Percentiles rank a stretch among this genome's conserved stretches.
Evolutionary conservation across 23 red algal species (phyloP).

Genomic region (Gracilaria caudata): DNA sequence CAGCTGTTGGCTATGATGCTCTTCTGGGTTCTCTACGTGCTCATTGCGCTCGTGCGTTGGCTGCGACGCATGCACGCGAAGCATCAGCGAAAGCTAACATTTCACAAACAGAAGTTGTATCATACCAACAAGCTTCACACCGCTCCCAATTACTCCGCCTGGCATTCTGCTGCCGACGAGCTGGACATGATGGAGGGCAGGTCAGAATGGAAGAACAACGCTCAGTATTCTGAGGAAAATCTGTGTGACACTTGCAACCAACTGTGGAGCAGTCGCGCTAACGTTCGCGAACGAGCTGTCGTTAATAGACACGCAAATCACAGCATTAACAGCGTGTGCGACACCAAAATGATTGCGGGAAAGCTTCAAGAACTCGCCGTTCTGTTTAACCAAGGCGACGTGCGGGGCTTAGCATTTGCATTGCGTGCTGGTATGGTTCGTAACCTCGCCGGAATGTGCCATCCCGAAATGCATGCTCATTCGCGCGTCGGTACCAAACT

Average conservation of each 20-base stretch:
- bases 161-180: constrained; percentile 60
- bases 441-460: constrained; percentile 87
- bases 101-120: not conserved
- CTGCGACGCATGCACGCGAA: not conserved
- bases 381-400: constrained; percentile 78
- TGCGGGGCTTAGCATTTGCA: constrained; percentile 63
- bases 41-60: constrained; percentile 1
- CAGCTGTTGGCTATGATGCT: constrained; percentile 5
- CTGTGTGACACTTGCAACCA: constrained; percentile 22
- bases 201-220: constrained; percentile 36
- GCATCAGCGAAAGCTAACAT: not conserved
- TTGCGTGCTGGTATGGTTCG: constrained; percentile 77
- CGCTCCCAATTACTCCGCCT: constrained; percentile 64
- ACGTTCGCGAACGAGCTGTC: not conserved
- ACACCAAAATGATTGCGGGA: constrained; percentile 52
- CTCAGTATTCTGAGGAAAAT: not conserved
- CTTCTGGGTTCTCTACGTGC: constrained; percentile 10
- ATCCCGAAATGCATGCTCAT: constrained; percentile 81
- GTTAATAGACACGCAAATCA: not conserved
- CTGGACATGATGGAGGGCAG: constrained; percentile 66
- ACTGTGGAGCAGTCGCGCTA: constrained; percentile 21
- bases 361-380: constrained; percentile 67
- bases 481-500: constrained; percentile 80
- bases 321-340: constrained; percentile 30
- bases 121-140: constrained; percentile 17